A percentile compares a stretch with the other conserved stretches of the same genome.
Conservation (phyloP, 2,329 filamentous ascomycete species). For the Paracoccidioides brasiliensis region DNA sequence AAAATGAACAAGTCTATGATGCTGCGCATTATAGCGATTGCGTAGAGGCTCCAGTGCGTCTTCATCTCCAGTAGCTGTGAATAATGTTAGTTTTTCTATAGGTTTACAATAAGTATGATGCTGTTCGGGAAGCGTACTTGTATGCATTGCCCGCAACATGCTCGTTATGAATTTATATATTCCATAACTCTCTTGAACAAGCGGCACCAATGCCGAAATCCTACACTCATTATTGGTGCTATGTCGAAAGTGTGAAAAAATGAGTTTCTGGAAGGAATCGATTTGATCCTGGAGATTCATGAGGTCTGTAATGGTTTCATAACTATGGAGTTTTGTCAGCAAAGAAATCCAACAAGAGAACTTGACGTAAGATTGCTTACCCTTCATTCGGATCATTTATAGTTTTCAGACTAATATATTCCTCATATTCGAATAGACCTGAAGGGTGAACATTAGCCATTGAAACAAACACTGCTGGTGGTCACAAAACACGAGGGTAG, state of each 20-base stretch:
- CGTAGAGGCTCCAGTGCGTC: conserved; percentile 83
- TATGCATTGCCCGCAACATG: conserved; percentile 98
- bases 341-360: not conserved
- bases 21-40: conserved; percentile 82
- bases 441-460: not conserved
- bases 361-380: conserved; percentile 30
- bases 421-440: conserved; percentile 92
- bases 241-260: conserved; percentile 90
- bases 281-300: conserved; percentile 98
- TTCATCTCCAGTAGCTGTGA: conserved; percentile 70
- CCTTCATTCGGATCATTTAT: conserved; percentile 99
- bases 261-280: conserved; percentile 94
- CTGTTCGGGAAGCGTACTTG: conserved; percentile 45
- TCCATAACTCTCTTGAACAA: conserved; percentile 96
- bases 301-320: conserved; percentile 89
- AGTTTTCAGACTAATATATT: conserved; percentile 94
- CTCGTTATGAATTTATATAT: conserved; percentile 99
- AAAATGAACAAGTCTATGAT: conserved; percentile 92
- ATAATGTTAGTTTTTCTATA: conserved; percentile 11
- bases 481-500: not conserved
- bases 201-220: conserved; percentile 81
- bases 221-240: conserved; percentile 92
- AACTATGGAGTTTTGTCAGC: conserved; percentile 30
- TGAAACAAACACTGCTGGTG: not conserved
- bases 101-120: not conserved